phyloP scores from a whole-genome alignment of 192 early-diverging fungal species.

The Backusella sp. region DNA sequence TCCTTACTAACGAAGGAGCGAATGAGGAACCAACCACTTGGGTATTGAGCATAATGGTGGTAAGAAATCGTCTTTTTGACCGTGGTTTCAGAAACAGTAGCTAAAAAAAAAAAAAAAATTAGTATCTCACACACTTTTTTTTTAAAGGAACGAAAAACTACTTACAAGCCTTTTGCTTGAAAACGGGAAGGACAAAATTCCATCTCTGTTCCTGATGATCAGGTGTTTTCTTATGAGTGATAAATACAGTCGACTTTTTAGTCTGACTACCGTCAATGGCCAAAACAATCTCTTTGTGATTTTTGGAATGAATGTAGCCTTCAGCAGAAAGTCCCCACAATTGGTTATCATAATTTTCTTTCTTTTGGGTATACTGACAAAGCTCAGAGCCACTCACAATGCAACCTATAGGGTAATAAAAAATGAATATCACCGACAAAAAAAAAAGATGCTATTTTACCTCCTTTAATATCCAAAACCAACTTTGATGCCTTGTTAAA shows the following conservation, averaged over 20 bases:
- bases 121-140: background rate
- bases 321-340: conserved; percentile 28
- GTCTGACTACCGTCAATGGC: conserved; percentile 5
- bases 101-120: too few relatives aligned
- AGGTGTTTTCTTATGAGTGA: background rate
- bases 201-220: conserved; percentile 28
- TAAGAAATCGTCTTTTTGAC: conserved; percentile 23
- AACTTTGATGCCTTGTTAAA: conserved; percentile 38
- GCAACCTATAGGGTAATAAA: conserved; percentile 17
- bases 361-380: conserved; percentile 29
- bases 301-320: conserved; percentile 27
- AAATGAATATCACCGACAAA: too few relatives aligned
- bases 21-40: conserved; percentile 32
- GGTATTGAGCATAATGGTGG: conserved; percentile 31
- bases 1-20: conserved; percentile 14
- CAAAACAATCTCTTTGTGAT: conserved; percentile 15
- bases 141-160: background rate
- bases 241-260: background rate
- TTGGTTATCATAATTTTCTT: conserved; percentile 25
- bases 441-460: conserved; percentile 15
- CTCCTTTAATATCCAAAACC: conserved; percentile 35
- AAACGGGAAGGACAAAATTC: conserved; percentile 37
- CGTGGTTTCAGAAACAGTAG: conserved; percentile 1
- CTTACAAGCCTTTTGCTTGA: conserved; percentile 29
- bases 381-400: conserved; percentile 11